Base-by-base conservation (phyloP, 78 protist species). In the Ministeria vibrans region DNA sequence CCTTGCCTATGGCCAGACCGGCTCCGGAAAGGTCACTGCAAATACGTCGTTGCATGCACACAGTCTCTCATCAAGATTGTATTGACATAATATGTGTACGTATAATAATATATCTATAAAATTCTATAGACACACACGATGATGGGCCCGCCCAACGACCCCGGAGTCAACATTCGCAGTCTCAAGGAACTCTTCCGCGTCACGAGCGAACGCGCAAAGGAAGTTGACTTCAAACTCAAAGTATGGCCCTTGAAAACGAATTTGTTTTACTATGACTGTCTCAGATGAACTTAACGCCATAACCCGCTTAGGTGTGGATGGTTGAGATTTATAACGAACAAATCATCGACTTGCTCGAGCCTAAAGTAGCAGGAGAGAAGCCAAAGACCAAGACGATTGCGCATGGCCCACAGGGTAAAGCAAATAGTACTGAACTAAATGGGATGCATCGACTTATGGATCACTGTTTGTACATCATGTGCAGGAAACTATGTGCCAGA, bases 91-190 rank as follows among this genome's bases (percentile, higher is more conserved):
- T 49, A 15, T 49, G 55, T 49, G 55, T 49, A 15, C 15, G 55
- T 49, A 20, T 49, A 20, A 15, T 15, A 49, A 9, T 49, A 15
- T 49, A 15, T 49, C n/a, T n/a, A n/a, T n/a, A n/a, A n/a, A n/a
- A n/a, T n/a, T n/a, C n/a, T n/a, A n/a, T n/a, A 80, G 72, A 87
- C 91, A 22, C 59, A 25, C 81, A 87, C 90, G 23, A 87, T 87
- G 90, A 83, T 82, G 76, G 90, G 90, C 45, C 15, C 74, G 53
- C 20, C 2, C 22, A 4, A 13, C 3, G 66, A 59, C n/a, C 66
- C 66, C 39, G 70, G 68, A 0, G 79, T 84, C 83, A 77, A 78
- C 38, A 53, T 83, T 34, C 69, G 77, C 23, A 27, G 80, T 22
- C 83, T 84, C 25, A 18, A 0, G 7, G 45, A 84, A 4, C 9